phyloP scores from a whole-genome alignment of 2,329 filamentous ascomycete species.

The Thyridium curvatum region DNA sequence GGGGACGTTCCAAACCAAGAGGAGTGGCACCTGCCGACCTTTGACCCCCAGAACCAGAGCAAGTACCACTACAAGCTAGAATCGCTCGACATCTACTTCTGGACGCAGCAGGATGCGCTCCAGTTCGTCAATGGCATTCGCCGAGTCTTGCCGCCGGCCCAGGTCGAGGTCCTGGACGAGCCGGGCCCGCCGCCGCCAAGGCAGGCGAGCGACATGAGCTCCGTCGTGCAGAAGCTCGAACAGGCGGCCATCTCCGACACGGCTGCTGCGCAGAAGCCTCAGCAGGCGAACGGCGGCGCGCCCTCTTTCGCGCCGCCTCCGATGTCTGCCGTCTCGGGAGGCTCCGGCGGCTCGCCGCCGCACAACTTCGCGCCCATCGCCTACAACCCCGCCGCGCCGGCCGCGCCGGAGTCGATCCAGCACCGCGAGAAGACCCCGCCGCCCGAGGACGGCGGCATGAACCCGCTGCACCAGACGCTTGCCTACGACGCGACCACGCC shows the following conservation, averaged over 20 bases:
- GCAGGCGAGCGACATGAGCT: conserved; percentile 48
- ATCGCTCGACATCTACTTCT: conserved; percentile 73
- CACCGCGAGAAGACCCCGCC: conserved; percentile 78
- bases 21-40: conserved; percentile 71
- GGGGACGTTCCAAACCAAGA: conserved; percentile 44
- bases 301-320: conserved; percentile 35
- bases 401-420: conserved; percentile 64
- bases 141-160: conserved; percentile 54
- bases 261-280: too few species aligned
- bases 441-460: conserved; percentile 57
- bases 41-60: conserved; percentile 65
- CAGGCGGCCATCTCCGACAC: conserved; percentile 60
- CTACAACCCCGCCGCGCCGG: conserved; percentile 74
- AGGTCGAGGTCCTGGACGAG: conserved; percentile 60
- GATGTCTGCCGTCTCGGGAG: conserved; percentile 21
- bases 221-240: conserved; percentile 69
- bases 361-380: conserved; percentile 56
- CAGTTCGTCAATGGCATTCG: conserved; percentile 64
- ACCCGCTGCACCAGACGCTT: conserved; percentile 52
- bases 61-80: conserved; percentile 77
- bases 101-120: conserved; percentile 66
- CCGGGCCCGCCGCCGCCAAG: conserved; percentile 42
- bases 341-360: conserved; percentile 20
- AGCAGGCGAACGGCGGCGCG: conserved; percentile 11
- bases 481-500: conserved; percentile 47